Evolutionary conservation across 2,329 filamentous ascomycete species (phyloP).

Genomic region (Cercospora citrullina): DNA sequence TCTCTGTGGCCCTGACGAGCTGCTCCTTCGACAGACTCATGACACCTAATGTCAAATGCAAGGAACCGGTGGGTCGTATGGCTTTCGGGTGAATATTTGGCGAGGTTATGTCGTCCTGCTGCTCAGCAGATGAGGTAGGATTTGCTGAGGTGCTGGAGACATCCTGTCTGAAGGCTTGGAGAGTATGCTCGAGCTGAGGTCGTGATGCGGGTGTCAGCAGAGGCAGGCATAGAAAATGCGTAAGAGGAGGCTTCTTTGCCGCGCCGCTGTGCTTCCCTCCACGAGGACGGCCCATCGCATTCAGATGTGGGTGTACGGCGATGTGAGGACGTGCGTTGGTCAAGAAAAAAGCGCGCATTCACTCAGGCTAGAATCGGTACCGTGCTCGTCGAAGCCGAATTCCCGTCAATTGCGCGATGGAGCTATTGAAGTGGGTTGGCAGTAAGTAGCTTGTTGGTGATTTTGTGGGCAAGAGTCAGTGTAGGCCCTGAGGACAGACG

Average conservation of each 20-base stretch:
- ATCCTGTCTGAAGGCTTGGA: conserved; percentile 63
- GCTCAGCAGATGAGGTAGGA: neutral
- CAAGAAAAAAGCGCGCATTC: neutral
- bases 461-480: neutral
- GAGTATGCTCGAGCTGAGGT: conserved; percentile 63
- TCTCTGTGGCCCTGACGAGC: conserved; percentile 49
- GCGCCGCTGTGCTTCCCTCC: conserved; percentile 10
- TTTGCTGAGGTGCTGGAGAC: conserved; percentile 38
- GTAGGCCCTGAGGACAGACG: neutral
- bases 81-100: conserved; percentile 51
- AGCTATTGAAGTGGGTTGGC: neutral
- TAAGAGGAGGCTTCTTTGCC: conserved; percentile 53
- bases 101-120: neutral
- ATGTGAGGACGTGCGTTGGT: neutral
- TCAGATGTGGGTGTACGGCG: neutral
- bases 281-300: conserved; percentile 9
- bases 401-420: neutral
- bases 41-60: conserved; percentile 85
- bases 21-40: conserved; percentile 67
- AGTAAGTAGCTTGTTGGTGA: neutral
- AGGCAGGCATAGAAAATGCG: conserved; percentile 76
- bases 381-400: neutral
- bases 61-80: conserved; percentile 72
- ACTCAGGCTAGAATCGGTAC: neutral
- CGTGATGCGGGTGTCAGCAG: conserved; percentile 63